Evolutionary conservation across 345 rosid genomes (phyloP), one percentile per base, ranked within the genome.

Genomic region (Aquilaria malaccensis): DNA sequence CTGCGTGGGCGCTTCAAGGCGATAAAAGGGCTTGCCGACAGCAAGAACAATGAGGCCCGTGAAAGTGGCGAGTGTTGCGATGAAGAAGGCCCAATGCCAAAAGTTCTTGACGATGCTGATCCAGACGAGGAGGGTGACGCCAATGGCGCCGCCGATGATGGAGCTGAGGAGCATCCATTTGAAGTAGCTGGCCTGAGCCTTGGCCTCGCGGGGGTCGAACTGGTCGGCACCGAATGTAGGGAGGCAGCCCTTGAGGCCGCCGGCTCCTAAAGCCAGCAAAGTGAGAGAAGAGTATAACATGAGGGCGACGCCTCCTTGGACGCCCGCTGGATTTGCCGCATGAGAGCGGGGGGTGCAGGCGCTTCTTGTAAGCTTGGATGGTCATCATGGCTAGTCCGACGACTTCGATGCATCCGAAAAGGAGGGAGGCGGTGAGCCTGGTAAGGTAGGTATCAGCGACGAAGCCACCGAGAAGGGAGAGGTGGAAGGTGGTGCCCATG

Each of bases 171-270:
- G 22, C 1, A 66, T 55, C 67, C 63, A 77, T 30, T 82, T 85
- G 79, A 82, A 85, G 55, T 65, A 82, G 69, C 72, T 67, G 0
- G 85, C 76, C 4, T 78, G 58, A 3, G 80, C 71, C 43, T 68
- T 70, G 12, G 68, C 85, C 64, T 72, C 82, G 3, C 67, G 47
- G 0, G 82, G 84, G 45, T 82, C 67, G 46, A 83, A 83, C 32
- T 85, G 91, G 65, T 81, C 88, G 0, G 80, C 86, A 0, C 91
- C 84, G 7, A 80, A 76, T 0, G 91, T 61, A 3, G 82, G 72
- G 30, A 80, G 64, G 31, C 79, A 71, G 3, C 88, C 81, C 29
- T 73, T 72, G 1, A 72, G 67, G 3, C 83, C 84, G 1, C 84
- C 91, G 0, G 68, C 1, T 0, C 83, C 86, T 32, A 80, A 54